Conservation (phyloP, 73 alveolate genomes). For the Symbiodinium natans region DNA sequence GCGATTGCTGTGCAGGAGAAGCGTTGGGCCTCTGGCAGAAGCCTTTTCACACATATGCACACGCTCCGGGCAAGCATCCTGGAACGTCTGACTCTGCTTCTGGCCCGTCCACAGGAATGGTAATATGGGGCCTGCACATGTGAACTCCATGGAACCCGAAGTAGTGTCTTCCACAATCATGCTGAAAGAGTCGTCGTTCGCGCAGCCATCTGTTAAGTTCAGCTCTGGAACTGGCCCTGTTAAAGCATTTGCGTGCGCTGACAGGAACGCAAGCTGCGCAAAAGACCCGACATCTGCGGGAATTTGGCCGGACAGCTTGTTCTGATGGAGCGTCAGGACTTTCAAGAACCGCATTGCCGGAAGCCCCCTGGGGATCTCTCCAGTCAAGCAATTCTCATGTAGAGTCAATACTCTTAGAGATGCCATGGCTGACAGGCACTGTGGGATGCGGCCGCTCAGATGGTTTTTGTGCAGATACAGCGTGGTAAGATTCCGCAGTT, state of each 20-base stretch:
- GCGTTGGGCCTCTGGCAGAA: neutral
- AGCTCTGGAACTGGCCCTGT: too few relatives aligned
- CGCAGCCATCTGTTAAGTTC: too few relatives aligned
- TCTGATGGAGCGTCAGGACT: neutral
- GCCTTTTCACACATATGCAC: neutral
- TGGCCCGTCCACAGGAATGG: too few relatives aligned
- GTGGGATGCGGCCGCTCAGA: neutral
- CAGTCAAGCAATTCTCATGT: neutral
- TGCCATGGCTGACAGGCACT: neutral
- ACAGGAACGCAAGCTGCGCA: too few relatives aligned
- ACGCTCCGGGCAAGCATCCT: too few relatives aligned
- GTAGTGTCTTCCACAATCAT: too few relatives aligned
- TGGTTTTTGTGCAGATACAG: neutral
- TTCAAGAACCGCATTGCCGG: neutral
- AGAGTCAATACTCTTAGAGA: neutral
- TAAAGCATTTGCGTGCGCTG: too few relatives aligned
- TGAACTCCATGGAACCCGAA: too few relatives aligned
- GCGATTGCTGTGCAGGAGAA: conserved; percentile 34
- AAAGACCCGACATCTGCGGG: neutral
- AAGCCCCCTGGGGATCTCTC: neutral
- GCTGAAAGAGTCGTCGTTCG: too few relatives aligned
- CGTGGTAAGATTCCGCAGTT: neutral
- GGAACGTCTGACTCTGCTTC: too few relatives aligned
- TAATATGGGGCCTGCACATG: too few relatives aligned
- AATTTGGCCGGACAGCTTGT: neutral